Conservation (phyloP, 306 rosid genomes). For the Mucuna pruriens region DNA sequence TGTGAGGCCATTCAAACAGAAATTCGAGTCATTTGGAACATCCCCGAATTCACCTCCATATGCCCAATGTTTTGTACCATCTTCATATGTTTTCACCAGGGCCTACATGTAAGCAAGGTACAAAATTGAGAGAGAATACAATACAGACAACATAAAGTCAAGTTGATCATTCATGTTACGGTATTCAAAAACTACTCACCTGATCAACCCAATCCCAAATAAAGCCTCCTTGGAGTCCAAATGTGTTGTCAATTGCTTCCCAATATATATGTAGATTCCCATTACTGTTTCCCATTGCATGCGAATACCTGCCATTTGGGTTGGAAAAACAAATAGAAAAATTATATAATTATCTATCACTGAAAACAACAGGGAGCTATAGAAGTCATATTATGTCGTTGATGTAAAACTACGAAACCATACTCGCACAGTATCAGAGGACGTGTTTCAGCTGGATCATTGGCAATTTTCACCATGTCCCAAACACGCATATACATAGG, state of each 20-base stretch:
- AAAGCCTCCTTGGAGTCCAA: slow-evolving; percentile 99
- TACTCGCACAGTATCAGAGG: slow-evolving; percentile 98
- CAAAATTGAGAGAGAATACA: slow-evolving; percentile 11
- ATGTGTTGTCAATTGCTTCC: slow-evolving; percentile 92
- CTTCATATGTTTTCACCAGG: slow-evolving; percentile 57
- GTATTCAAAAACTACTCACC: slow-evolving; percentile 45
- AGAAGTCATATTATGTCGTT: neutral
- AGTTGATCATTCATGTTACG: slow-evolving; percentile 19
- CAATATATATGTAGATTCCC: slow-evolving; percentile 89
- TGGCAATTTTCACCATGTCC: slow-evolving; percentile 91
- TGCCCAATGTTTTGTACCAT: slow-evolving; percentile 84
- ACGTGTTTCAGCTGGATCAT: slow-evolving; percentile 87
- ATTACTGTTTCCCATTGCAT: slow-evolving; percentile 96
- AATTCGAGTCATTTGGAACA: slow-evolving; percentile 82
- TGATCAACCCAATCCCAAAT: slow-evolving; percentile 99
- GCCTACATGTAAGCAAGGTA: slow-evolving; percentile 53
- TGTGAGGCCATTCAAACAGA: slow-evolving; percentile 80
- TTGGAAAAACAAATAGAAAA: slow-evolving; percentile 28
- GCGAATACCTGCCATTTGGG: slow-evolving; percentile 80
- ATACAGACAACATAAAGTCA: neutral
- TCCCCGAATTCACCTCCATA: slow-evolving; percentile 99
- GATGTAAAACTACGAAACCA: slow-evolving; percentile 28
- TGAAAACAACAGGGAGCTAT: slow-evolving; percentile 20
- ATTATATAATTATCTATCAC: neutral
- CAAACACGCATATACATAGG: slow-evolving; percentile 99